phyloP scores from a whole-genome alignment of 129 eudicot species.

The Saussurea involucrata region DNA sequence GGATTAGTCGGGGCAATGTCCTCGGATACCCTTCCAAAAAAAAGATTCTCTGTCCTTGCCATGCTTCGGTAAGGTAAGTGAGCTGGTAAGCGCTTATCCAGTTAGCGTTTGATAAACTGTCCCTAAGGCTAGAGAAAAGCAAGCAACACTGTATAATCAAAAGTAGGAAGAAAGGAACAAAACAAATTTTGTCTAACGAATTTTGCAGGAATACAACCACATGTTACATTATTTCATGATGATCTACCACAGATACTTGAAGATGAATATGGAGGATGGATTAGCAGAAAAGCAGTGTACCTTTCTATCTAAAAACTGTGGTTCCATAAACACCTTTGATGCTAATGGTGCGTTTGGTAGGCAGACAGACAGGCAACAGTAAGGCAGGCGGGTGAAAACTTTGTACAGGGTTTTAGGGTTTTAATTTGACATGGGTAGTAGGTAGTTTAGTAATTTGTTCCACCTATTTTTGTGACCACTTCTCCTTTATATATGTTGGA shows the following conservation, averaged over 20 bases:
- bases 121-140: neutral
- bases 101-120: neutral
- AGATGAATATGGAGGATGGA: conserved; percentile 89
- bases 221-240: conserved; percentile 49
- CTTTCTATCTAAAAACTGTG: neutral
- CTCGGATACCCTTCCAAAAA: too few species aligned
- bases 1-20: too few species aligned
- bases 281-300: conserved; percentile 55
- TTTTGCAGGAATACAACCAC: conserved; percentile 75
- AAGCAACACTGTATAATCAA: too few species aligned
- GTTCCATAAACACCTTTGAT: conserved; percentile 4
- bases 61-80: too few species aligned
- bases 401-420: too few species aligned
- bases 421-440: neutral
- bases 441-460: neutral
- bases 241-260: conserved; percentile 77
- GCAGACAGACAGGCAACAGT: neutral
- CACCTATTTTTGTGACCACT: neutral
- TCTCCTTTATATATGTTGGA: neutral
- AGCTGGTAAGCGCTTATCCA: neutral
- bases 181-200: neutral
- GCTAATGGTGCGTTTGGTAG: neutral
- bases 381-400: too few species aligned
- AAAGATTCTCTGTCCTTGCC: too few species aligned
- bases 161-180: neutral